Evolutionary conservation across 164 flowering plant species (phyloP).

Genomic region (Stephania yunnanensis): DNA sequence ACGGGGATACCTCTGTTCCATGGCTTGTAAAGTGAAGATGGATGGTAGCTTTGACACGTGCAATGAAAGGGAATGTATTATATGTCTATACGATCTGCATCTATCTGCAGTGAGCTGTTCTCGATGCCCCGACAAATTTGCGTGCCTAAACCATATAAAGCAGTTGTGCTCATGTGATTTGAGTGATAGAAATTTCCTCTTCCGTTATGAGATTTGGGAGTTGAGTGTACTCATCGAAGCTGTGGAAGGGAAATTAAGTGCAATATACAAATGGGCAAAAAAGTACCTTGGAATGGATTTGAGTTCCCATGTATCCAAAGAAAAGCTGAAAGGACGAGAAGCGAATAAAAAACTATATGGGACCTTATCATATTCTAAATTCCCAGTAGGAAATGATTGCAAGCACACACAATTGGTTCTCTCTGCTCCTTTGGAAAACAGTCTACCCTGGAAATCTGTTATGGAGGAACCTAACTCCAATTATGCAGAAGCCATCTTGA

Average conservation of each 20-base stretch:
- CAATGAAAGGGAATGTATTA: conserved; percentile 50
- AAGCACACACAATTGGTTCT: not conserved
- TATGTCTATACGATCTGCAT: conserved; percentile 60
- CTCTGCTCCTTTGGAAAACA: conserved; percentile 12
- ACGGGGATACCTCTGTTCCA: conserved; percentile 48
- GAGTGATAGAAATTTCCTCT: conserved; percentile 40
- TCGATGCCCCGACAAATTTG: conserved; percentile 55
- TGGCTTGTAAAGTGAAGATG: conserved; percentile 40
- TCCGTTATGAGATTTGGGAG: conserved; percentile 49
- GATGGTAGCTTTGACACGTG: conserved; percentile 39
- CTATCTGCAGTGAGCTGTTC: conserved; percentile 66
- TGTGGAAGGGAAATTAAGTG: conserved; percentile 64
- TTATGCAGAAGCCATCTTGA: not conserved
- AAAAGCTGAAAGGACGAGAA: conserved; percentile 16
- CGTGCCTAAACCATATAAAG: conserved; percentile 67
- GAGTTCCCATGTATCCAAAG: conserved; percentile 36
- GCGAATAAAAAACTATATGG: conserved; percentile 8
- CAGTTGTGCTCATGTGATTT: conserved; percentile 62
- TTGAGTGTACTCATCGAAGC: conserved; percentile 53
- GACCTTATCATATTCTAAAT: conserved; percentile 10
- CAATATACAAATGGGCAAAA: conserved; percentile 72
- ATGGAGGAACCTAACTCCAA: conserved; percentile 4
- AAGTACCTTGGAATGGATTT: conserved; percentile 53
- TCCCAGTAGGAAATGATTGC: conserved; percentile 6
- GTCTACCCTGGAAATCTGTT: conserved; percentile 11